Evolutionary conservation across 805 yeast species (phyloP).

Genomic region (Lachancea fermentati): DNA sequence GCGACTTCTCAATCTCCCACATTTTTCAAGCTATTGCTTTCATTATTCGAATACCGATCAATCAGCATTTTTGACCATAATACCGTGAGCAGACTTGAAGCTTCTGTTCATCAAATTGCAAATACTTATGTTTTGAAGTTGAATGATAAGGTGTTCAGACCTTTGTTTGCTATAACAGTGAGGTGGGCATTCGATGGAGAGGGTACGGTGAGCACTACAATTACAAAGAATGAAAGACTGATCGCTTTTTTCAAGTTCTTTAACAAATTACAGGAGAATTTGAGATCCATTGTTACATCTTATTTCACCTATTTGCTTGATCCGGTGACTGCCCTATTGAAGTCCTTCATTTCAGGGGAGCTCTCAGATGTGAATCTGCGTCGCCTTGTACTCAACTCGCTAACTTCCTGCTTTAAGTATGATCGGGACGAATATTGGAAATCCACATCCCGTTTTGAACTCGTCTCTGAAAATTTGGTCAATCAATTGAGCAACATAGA

Average conservation of each 20-base stretch:
- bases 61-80: constrained; percentile 57
- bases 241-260: constrained; percentile 80
- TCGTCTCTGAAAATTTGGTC: constrained; percentile 56
- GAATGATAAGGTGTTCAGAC: constrained; percentile 91
- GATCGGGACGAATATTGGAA: constrained; percentile 97
- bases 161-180: constrained; percentile 77
- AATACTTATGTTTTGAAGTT: constrained; percentile 78
- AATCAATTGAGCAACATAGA: constrained; percentile 65
- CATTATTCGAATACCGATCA: constrained; percentile 65
- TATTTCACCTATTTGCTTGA: constrained; percentile 85
- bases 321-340: constrained; percentile 52
- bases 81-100: constrained; percentile 75
- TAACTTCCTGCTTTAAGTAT: constrained; percentile 75
- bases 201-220: constrained; percentile 44
- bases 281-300: constrained; percentile 81
- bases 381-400: constrained; percentile 65
- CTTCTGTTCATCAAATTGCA: constrained; percentile 66
- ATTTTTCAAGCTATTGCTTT: constrained; percentile 63
- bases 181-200: constrained; percentile 92
- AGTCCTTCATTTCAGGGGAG: constrained; percentile 41
- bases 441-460: constrained; percentile 75
- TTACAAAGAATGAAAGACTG: constrained; percentile 51
- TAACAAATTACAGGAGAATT: constrained; percentile 73
- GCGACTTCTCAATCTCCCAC: constrained; percentile 65
- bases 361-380: constrained; percentile 51